Base-by-base conservation (phyloP, 805 yeast species). In the Wickerhamomyces chambardii region DNA sequence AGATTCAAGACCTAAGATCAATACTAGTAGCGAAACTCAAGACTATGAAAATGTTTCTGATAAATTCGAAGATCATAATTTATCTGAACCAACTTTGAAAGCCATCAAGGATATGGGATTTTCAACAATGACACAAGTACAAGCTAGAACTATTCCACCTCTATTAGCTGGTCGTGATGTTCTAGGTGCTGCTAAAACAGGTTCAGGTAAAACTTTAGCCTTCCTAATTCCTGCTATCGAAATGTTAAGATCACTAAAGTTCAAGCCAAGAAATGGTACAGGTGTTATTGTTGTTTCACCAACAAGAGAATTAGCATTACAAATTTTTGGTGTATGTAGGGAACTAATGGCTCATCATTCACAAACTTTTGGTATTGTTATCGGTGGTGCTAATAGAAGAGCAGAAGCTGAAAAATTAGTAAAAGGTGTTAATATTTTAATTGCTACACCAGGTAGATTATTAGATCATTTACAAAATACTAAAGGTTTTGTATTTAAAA, bases 151-250 rank as follows among this genome's bases (percentile, higher is more conserved):
- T 11, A 92, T 92, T 37, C 97, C 98, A 6, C 97, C 98, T 10
- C 68, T 92, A 42, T 63, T 94, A 43, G 97, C 97, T 1, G 98
- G 98, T 30, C 76, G 90, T 48, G 99, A 92, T 61, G 97, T 94
- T 16, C 70, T 92, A 36, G 99, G 98, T 46, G 98, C 98, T n/a
- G 99, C 99, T 38, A 90, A 89, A 64, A 92, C 99, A 3, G 99
- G 99, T 36, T 87, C 97, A 1, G 99, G 99, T 56, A 92, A 92
- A 65, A 92, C 99, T 1, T 65, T 94, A 41, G 97, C 99, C 9
- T 92, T 92, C 50, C 66, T 92, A 52, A 73, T 92, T 40, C 99
- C 99, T 12, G 98, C 98, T 24, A 81, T 92, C 44, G 98, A 92
- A 63, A 65, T 87, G 64, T 69, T 92, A 36, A 83, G 89, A 55